These are phyloP conservation scores for Trichosanthes cucumerina DNA, from an alignment of 306 rosid species.

Conservation along the genomic window DNA sequence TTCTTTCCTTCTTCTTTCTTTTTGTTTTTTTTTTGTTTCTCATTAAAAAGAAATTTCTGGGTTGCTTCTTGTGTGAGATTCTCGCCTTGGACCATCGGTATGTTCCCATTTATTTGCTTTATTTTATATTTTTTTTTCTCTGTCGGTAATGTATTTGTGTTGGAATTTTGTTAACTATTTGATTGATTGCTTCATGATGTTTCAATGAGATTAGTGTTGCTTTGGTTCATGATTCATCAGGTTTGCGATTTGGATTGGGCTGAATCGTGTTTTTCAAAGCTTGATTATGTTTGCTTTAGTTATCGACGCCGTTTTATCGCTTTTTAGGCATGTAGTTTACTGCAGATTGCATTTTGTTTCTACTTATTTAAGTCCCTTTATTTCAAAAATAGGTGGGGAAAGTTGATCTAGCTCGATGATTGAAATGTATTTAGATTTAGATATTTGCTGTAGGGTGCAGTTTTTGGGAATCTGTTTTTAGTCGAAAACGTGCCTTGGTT, in stretches of 20 bases:
- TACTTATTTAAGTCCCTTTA: neutral
- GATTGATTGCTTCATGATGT: neutral
- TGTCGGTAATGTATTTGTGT: neutral
- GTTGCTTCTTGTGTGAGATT: neutral
- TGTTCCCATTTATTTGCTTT: neutral
- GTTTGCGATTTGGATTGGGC: neutral
- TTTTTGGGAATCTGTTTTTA: neutral
- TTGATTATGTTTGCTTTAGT: neutral
- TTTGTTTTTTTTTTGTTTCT: neutral
- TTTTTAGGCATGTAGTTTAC: neutral
- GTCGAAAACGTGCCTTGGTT: neutral
- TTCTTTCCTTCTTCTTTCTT: too few relatives aligned
- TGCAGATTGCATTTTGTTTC: neutral
- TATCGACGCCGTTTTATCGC: neutral
- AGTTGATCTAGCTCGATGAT: neutral
- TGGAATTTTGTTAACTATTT: neutral
- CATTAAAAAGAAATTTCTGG: neutral
- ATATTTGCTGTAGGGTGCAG: neutral
- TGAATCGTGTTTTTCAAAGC: neutral
- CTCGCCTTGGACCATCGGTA: constrained; percentile 11
- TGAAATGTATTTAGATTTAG: neutral
- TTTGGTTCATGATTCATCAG: neutral
- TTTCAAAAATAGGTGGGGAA: neutral
- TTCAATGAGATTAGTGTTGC: neutral
- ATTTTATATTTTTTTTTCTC: neutral